Base-by-base conservation (phyloP, 1,284 basidiomycete species). In the Takashimella koratensis region DNA sequence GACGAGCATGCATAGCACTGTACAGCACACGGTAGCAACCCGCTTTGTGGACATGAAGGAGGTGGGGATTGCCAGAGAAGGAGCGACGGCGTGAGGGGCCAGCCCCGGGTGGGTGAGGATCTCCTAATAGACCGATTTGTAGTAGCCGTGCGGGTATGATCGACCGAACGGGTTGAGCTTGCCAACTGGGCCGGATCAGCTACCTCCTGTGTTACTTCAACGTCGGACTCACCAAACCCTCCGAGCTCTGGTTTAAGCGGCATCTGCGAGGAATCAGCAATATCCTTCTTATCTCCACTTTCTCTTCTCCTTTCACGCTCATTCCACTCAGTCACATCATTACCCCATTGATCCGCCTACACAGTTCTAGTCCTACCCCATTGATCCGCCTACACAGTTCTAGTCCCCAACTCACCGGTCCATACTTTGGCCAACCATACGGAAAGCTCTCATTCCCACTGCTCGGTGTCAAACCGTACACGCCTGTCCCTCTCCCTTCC, bases 371-470 rank as follows among this genome's bases (percentile, higher is more conserved):
- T n/a, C n/a, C n/a, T n/a, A n/a, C n/a, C n/a, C n/a, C n/a, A n/a
- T n/a, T n/a, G n/a, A n/a, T n/a, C n/a, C n/a, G 3, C 20, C 30
- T 8, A 36, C 30, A 36, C 30, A 16, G 10, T 36, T 36, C 30
- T 36, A 36, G 10, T 10, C 36, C 10, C 13, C 13, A 10, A 62
- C 62, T 57, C 39, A 64, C 62, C 43, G 68, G 68, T 10, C 68
- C 68, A 57, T 68, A 70, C 49, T 64, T 68, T 13, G 68, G 68
- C 68, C 68, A 70, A 21, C 68, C 68, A 58, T 70, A 70, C 51
- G 65, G 63, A 47, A 65, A 65, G n/a, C 45, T 47, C 16, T 36
- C 30, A 36, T 36, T 36, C 1, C 45, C 54, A 23, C 63, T 64
- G 42, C 62, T 52, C 16, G 51, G 12, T 4, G 59, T 53, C 36